Evolutionary conservation across 208 protist species (phyloP), one percentile per base, ranked within the genome.

Genomic region (Leishmania lainsoni): DNA sequence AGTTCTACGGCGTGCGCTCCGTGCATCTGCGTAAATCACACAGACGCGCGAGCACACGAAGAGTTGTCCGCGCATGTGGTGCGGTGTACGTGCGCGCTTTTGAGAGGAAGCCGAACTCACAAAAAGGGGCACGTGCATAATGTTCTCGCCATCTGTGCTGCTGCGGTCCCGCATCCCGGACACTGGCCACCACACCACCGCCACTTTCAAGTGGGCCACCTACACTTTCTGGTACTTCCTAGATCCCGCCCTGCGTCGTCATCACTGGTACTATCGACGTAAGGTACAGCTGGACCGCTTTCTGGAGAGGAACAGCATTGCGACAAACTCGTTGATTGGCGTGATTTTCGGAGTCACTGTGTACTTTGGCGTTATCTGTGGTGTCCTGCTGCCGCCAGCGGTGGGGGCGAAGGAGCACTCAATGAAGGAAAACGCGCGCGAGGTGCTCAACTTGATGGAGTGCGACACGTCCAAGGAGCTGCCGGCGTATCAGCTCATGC

Each of bases 211-310:
- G 75, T 97, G 94, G 92, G 94, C 94, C 26, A 95, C 91, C 26
- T 92, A 90, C 83, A 85, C 89, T 26, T 97, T 95, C 74, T 96
- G 92, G 94, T 90, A 91, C 71, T 32, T 93, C 20, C 79, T 97
- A 71, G 91, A 96, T 69, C 94, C 94, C 20, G 8, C 90, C 16
- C 85, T 97, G 75, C 92, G 90, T 52, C 78, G 82, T 3, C 94
- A 97, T 82, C 89, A 91, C 80, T 51, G 63, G 45, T 97, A 94
- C 76, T 96, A 92, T 82, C 94, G 86, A 5, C 81, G 82, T 66
- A 95, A 96, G 81, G 87, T 90, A 20, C 87, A 85, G 42, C 85
- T 96, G 17, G 94, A 97, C 68, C 87, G 91, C 49, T 91, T 90
- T 48, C 83, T 97, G 1, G 94, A 97, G 81, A 82, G 86, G 65